These are phyloP conservation scores for Aureobasidium sp. DNA, from an alignment of 2,329 filamentous ascomycete species.

Conservation along the genomic window DNA sequence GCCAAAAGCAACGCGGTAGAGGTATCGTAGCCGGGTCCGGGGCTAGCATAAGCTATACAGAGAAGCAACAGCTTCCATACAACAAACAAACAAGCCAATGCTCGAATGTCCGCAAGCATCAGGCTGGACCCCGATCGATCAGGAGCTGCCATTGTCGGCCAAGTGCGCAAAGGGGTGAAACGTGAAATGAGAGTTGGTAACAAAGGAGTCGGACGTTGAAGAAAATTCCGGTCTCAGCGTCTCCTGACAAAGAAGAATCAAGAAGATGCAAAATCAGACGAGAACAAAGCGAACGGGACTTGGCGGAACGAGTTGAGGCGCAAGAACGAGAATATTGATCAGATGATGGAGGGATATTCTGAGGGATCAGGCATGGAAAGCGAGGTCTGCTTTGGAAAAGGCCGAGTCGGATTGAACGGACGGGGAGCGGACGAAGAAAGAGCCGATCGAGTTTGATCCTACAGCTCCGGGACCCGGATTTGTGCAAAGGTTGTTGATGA, in stretches of 20 bases:
- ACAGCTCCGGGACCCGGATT: background rate
- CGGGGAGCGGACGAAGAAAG: background rate
- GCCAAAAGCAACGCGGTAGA: conserved; percentile 52
- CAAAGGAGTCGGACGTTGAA: conserved; percentile 14
- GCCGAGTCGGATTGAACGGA: background rate
- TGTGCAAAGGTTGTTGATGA: background rate
- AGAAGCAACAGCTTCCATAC: conserved; percentile 63
- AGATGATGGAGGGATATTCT: background rate
- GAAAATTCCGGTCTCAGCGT: background rate
- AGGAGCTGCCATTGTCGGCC: background rate
- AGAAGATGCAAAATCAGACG: background rate
- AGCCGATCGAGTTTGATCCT: background rate
- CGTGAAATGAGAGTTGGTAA: conserved; percentile 8
- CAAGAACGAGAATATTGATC: background rate
- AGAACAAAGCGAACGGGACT: background rate
- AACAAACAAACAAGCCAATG: conserved; percentile 40
- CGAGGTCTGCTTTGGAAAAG: conserved; percentile 3
- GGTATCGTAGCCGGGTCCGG: conserved; percentile 68
- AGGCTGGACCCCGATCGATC: background rate
- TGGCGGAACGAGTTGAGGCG: background rate
- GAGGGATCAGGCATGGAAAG: background rate
- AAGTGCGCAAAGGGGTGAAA: conserved; percentile 6
- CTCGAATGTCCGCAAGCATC: conserved; percentile 14
- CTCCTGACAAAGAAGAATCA: conserved; percentile 6
- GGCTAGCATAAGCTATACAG: conserved; percentile 50